These are phyloP conservation scores for Tylopilus subfusipes DNA, from an alignment of 768 basidiomycete species.

Conservation along the genomic window DNA sequence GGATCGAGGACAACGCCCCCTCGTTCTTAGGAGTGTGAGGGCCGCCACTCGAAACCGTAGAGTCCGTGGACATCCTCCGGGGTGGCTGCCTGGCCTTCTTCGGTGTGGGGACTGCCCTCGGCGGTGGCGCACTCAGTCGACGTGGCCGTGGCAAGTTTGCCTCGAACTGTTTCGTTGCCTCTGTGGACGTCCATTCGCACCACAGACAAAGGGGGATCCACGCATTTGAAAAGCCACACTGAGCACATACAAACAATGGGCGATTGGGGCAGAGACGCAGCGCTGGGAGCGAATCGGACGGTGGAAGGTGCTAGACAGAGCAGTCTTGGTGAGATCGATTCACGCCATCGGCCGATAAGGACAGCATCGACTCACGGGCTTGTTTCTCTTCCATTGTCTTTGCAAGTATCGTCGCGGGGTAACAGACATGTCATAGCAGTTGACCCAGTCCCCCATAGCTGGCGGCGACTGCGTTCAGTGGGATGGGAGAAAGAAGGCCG, in stretches of 20 bases:
- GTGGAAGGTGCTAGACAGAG: constrained; percentile 37
- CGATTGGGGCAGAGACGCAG: constrained; percentile 41
- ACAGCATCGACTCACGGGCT: constrained; percentile 30
- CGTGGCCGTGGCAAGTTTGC: constrained; percentile 36
- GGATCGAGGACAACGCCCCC: constrained; percentile 5
- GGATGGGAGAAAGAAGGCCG: constrained; percentile 8
- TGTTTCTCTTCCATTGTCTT: constrained; percentile 42
- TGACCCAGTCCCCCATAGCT: constrained; percentile 15
- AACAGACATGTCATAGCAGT: constrained; percentile 18
- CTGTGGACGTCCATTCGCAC: constrained; percentile 47
- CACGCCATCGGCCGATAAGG: constrained; percentile 7
- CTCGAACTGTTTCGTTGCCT: constrained; percentile 40
- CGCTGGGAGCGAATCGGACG: constrained; percentile 45
- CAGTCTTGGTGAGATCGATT: constrained; percentile 15
- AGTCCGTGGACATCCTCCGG: constrained; percentile 22
- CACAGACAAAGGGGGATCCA: constrained; percentile 49
- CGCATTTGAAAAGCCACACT: constrained; percentile 46
- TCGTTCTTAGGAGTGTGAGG: constrained; percentile 23
- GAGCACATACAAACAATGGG: constrained; percentile 44
- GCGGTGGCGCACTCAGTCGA: constrained; percentile 30
- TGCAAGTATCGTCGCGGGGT: constrained; percentile 35
- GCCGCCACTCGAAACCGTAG: constrained; percentile 18
- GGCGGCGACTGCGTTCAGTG: background rate
- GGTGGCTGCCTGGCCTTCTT: constrained; percentile 10
- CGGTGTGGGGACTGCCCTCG: constrained; percentile 9